Conservation (phyloP, 495 filamentous ascomycete genomes). For the Platismatia glauca region DNA sequence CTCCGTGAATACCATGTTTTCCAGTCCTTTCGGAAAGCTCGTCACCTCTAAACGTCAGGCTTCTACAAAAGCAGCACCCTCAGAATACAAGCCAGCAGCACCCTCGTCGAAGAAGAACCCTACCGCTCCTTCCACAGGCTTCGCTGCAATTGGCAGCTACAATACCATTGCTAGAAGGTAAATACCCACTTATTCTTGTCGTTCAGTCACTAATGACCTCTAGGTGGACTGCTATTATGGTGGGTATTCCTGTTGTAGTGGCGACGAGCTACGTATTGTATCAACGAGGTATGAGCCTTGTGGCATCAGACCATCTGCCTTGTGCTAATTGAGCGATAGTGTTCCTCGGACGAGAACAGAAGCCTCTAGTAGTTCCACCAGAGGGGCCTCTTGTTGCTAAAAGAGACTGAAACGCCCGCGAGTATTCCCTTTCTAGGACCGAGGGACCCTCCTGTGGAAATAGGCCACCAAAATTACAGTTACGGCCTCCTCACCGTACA, state of each 20-base stretch:
- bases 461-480: neutral
- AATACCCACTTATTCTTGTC: too few relatives aligned
- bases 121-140: slow-evolving; percentile 2
- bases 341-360: slow-evolving; percentile 12
- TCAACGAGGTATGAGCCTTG: slow-evolving; percentile 4
- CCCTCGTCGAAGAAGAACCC: neutral
- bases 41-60: neutral
- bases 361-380: neutral
- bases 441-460: neutral
- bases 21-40: neutral
- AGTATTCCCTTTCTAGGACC: neutral
- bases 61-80: neutral
- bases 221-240: slow-evolving; percentile 19
- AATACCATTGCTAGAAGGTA: slow-evolving; percentile 14
- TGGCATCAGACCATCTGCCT: neutral
- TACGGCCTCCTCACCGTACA: neutral
- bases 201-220: neutral
- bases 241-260: slow-evolving; percentile 17
- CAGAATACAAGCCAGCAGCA: neutral
- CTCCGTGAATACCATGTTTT: neutral
- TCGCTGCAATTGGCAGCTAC: slow-evolving; percentile 13
- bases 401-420: neutral
- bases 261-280: slow-evolving; percentile 21
- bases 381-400: neutral
- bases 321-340: slow-evolving; percentile 9